These are phyloP conservation scores for Fusarium sp. DNA, from an alignment of 2,329 filamentous ascomycete species.

Conservation along the genomic window DNA sequence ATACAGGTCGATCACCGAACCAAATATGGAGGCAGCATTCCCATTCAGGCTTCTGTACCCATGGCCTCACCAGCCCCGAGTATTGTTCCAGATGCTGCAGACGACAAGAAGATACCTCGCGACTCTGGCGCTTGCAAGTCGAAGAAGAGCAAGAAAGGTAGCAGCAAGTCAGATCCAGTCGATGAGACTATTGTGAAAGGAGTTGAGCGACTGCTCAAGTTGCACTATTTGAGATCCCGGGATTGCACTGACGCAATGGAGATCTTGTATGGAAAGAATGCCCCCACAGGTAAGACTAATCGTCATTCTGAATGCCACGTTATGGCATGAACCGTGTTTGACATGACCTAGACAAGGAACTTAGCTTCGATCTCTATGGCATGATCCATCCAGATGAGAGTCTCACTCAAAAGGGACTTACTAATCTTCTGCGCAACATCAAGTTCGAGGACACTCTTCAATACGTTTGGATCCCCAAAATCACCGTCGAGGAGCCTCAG, in stretches of 20 bases:
- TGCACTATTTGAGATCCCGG: conserved; percentile 11
- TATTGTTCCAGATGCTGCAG: neutral
- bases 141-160: neutral
- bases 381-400: neutral
- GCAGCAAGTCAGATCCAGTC: neutral
- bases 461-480: conserved; percentile 3
- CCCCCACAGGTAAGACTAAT: neutral
- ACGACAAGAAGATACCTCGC: accelerated
- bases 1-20: neutral
- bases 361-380: conserved; percentile 4
- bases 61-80: neutral
- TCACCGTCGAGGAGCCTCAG: neutral
- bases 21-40: neutral
- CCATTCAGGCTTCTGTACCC: neutral
- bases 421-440: conserved; percentile 1
- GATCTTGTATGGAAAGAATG: conserved; percentile 6
- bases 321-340: neutral
- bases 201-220: conserved; percentile 2
- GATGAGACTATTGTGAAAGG: conserved; percentile 1
- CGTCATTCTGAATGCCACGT: too few relatives aligned
- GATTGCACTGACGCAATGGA: neutral
- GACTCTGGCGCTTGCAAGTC: neutral
- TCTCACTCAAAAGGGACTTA: neutral
- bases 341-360: neutral
- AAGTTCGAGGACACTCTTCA: conserved; percentile 6